A percentile compares a stretch with the other conserved stretches of the same genome.
phyloP scores from a whole-genome alignment of 139 green algal genomes.

The Volvox africanus region DNA sequence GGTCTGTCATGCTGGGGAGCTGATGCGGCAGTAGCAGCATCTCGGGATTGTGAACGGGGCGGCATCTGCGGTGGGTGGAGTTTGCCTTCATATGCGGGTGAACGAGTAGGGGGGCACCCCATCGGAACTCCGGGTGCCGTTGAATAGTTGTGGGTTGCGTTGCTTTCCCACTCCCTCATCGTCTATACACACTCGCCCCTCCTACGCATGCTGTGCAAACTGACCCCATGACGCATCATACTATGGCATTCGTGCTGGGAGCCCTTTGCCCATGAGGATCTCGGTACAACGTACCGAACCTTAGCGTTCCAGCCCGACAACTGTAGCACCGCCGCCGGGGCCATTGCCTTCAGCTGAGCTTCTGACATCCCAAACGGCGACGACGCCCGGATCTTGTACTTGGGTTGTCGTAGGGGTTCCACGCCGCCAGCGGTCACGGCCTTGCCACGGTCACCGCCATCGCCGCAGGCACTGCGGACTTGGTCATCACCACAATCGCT shows the following conservation, averaged over 20 bases:
- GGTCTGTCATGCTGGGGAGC: background rate
- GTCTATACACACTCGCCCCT: too few relatives aligned
- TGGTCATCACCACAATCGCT: background rate
- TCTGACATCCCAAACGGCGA: background rate
- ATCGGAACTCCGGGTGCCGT: too few relatives aligned
- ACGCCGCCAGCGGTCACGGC: background rate
- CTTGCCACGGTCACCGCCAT: background rate
- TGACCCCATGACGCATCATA: too few relatives aligned
- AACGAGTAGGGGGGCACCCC: too few relatives aligned
- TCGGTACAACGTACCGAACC: slow-evolving; percentile 7
- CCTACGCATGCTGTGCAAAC: too few relatives aligned
- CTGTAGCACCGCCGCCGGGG: slow-evolving; percentile 21
- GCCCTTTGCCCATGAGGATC: too few relatives aligned
- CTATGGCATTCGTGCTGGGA: too few relatives aligned
- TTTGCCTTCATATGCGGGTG: too few relatives aligned
- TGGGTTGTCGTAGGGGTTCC: background rate
- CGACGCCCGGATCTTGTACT: background rate
- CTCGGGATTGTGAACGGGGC: slow-evolving; percentile 37
- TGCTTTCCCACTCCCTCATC: too few relatives aligned
- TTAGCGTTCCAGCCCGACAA: slow-evolving; percentile 23
- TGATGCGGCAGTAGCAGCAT: slow-evolving; percentile 28
- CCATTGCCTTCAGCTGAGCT: background rate
- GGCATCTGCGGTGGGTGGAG: slow-evolving; percentile 12
- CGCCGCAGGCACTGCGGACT: background rate
- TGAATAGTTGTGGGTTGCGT: too few relatives aligned